Percentiles rank a stretch among this genome's conserved stretches.
These are phyloP conservation scores for Clavariopsis aquatica DNA, from an alignment of 495 filamentous ascomycete genomes.

Conservation along the genomic window DNA sequence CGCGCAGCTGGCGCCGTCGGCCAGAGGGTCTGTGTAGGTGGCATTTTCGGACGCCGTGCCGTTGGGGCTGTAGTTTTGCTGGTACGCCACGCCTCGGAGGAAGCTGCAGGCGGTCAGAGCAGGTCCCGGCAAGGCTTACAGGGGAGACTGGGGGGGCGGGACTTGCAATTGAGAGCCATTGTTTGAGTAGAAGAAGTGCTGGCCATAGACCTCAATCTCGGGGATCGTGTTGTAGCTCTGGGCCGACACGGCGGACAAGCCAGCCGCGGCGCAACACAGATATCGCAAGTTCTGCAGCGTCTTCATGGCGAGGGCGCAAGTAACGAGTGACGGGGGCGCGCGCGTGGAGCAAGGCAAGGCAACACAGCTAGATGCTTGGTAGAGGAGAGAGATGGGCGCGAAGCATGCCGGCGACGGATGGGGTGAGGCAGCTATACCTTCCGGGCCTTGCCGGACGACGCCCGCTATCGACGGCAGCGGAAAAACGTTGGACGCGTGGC, in stretches of 20 bases:
- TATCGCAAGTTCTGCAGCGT: neutral
- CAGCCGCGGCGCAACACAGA: neutral
- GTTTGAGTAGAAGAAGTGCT: constrained; percentile 73
- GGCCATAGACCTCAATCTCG: constrained; percentile 21
- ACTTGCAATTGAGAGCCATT: constrained; percentile 78
- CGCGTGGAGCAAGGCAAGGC: neutral
- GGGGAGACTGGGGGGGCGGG: neutral
- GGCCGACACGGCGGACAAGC: neutral
- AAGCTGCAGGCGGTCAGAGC: constrained; percentile 48
- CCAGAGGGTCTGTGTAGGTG: constrained; percentile 67
- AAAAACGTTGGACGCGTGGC: neutral
- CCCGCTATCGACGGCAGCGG: neutral
- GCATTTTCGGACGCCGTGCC: constrained; percentile 45
- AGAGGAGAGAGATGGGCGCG: neutral
- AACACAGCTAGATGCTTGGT: neutral
- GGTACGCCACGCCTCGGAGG: constrained; percentile 89
- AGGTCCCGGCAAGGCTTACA: too few species aligned
- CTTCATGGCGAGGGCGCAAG: neutral
- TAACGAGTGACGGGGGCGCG: neutral
- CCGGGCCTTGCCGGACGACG: neutral
- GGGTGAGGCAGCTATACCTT: neutral
- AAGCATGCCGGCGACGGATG: neutral
- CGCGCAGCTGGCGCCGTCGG: constrained; percentile 64
- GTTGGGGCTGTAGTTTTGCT: constrained; percentile 54
- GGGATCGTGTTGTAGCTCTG: constrained; percentile 23